Evolutionary conservation across 1,139 yeast species (phyloP).

Genomic region (Magnusiomyces ingens): DNA sequence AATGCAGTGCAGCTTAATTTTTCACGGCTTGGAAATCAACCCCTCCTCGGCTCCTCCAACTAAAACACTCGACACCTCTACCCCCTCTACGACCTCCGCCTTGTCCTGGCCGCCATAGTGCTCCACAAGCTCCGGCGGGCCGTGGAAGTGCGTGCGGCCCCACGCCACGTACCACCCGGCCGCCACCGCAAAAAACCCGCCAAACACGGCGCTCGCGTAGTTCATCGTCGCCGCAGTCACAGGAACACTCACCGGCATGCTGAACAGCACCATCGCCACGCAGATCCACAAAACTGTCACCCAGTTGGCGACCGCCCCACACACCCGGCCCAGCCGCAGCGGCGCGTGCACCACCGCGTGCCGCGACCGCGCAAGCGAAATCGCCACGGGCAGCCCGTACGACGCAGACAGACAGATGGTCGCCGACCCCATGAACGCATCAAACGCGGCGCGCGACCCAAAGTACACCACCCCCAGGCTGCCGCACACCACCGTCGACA

Average conservation of each 20-base stretch:
- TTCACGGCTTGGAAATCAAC: too few species aligned
- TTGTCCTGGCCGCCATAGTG: too few species aligned
- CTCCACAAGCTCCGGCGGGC: slow-evolving; percentile 5
- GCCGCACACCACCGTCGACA: slow-evolving; percentile 60
- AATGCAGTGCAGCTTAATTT: too few species aligned
- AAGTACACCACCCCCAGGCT: slow-evolving; percentile 58
- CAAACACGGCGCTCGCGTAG: slow-evolving; percentile 15
- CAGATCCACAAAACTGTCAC: slow-evolving; percentile 15
- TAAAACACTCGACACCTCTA: too few species aligned
- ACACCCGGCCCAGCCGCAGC: slow-evolving; percentile 9
- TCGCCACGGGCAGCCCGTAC: slow-evolving; percentile 65
- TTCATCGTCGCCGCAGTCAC: slow-evolving; percentile 13
- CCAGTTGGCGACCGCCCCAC: slow-evolving; percentile 12
- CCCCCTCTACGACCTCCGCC: too few species aligned
- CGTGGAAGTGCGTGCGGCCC: slow-evolving; percentile 15
- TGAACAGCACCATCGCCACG: slow-evolving; percentile 15
- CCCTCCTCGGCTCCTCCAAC: too few species aligned
- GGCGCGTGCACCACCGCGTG: slow-evolving; percentile 11
- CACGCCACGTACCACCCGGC: slow-evolving; percentile 15
- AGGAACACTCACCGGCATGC: slow-evolving; percentile 17
- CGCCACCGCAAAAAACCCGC: slow-evolving; percentile 13
- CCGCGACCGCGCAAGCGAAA: slow-evolving; percentile 54
- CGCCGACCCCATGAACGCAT: slow-evolving; percentile 77
- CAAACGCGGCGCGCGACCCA: slow-evolving; percentile 66
- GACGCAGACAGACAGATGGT: slow-evolving; percentile 72